Evolutionary conservation across 352 stramenopile genomes (phyloP).

Genomic region (Globisporangium rhizosaccharum): DNA sequence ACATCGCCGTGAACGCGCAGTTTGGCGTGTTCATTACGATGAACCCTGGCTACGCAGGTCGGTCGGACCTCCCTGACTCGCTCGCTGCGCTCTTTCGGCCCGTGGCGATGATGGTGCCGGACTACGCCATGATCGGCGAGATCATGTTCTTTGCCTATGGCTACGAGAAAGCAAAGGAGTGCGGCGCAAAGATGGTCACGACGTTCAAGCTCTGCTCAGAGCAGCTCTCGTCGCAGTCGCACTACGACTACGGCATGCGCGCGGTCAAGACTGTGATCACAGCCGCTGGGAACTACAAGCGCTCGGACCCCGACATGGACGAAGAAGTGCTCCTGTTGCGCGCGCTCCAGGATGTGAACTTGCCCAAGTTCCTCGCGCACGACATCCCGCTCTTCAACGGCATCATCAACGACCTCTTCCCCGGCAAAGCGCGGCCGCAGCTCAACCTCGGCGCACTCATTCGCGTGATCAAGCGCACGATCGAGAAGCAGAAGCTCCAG

Average conservation of each 20-base stretch:
- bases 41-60: slow-evolving; percentile 94
- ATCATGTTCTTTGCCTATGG: slow-evolving; percentile 97
- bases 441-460: slow-evolving; percentile 89
- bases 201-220: slow-evolving; percentile 95
- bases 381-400: slow-evolving; percentile 93
- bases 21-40: slow-evolving; percentile 96
- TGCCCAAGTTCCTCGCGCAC: slow-evolving; percentile 94
- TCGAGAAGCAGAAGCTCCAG: slow-evolving; percentile 80
- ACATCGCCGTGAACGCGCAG: slow-evolving; percentile 91
- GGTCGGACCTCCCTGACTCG: slow-evolving; percentile 93
- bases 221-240: slow-evolving; percentile 91
- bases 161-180: slow-evolving; percentile 91
- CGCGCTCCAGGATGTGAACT: slow-evolving; percentile 92
- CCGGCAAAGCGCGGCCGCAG: slow-evolving; percentile 80
- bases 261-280: slow-evolving; percentile 95
- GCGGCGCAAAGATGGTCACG: slow-evolving; percentile 94
- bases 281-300: slow-evolving; percentile 93
- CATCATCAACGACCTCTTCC: slow-evolving; percentile 94
- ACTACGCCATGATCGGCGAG: slow-evolving; percentile 94
- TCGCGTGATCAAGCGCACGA: slow-evolving; percentile 84
- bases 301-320: slow-evolving; percentile 89
- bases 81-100: slow-evolving; percentile 93
- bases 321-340: slow-evolving; percentile 91
- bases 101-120: slow-evolving; percentile 96
- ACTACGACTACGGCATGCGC: slow-evolving; percentile 97